A percentile compares a stretch with the other conserved stretches of the same genome.
Conservation (phyloP, 108 stramenopile species). For the Cyclotella kingstonii region DNA sequence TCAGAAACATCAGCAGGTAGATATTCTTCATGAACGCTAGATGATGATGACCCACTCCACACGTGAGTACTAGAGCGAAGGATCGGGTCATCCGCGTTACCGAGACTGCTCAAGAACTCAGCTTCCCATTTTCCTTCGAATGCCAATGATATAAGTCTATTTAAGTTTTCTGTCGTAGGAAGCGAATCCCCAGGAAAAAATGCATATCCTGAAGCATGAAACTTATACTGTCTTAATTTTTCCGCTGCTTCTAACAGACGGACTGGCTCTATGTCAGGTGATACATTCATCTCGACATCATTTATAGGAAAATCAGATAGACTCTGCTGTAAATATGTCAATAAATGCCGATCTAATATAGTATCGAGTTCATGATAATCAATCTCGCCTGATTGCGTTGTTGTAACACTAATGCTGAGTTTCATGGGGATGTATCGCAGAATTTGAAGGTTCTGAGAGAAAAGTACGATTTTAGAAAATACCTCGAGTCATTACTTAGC, state of each 20-base stretch:
- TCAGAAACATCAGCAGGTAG: background rate
- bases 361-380: constrained; percentile 3
- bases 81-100: background rate
- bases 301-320: background rate
- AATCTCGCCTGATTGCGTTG: constrained; percentile 2
- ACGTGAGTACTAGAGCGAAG: constrained; percentile 1
- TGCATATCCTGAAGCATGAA: constrained; percentile 2
- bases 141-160: background rate
- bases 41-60: background rate
- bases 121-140: background rate
- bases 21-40: background rate
- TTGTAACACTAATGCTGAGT: background rate
- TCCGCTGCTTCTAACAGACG: background rate
- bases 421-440: constrained; percentile 2
- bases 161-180: constrained; percentile 2
- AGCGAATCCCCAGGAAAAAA: background rate
- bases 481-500: too few relatives aligned
- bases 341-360: background rate
- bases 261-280: background rate
- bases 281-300: background rate
- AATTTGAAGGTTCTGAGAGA: constrained; percentile 1
- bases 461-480: too few relatives aligned
- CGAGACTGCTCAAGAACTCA: background rate
- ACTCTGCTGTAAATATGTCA: background rate
- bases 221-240: background rate